Conservation (phyloP, 1,284 basidiomycete species). For the Ganoderma lucidum region DNA sequence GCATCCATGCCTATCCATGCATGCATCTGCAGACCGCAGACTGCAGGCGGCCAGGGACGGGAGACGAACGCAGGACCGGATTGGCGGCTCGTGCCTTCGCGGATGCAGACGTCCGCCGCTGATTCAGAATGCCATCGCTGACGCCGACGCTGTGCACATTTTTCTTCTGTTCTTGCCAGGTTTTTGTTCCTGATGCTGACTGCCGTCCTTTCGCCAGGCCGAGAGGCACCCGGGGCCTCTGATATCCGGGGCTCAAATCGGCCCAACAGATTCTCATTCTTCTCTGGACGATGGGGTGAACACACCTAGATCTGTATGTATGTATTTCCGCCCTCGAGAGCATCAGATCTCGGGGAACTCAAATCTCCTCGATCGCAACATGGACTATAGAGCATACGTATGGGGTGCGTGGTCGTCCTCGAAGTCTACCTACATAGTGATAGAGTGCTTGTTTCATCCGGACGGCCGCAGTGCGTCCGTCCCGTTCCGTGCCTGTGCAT, state of each 20-base stretch:
- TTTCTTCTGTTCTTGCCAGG: background rate
- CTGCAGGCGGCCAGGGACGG: constrained; percentile 8
- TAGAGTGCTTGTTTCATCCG: background rate
- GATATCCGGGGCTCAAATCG: background rate
- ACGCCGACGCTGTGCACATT: background rate
- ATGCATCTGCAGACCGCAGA: background rate
- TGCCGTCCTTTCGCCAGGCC: constrained; percentile 2
- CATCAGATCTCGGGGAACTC: background rate
- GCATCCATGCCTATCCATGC: background rate
- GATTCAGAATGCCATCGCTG: background rate
- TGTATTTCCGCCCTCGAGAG: background rate
- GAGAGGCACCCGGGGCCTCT: background rate
- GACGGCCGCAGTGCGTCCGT: background rate
- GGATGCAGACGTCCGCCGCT: background rate
- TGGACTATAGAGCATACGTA: background rate
- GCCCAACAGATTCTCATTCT: background rate
- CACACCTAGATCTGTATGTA: background rate
- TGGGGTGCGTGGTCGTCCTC: background rate
- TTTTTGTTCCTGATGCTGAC: constrained; percentile 1
- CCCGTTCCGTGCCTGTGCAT: background rate
- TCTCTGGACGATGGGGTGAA: background rate
- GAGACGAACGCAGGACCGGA: background rate
- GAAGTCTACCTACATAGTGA: background rate
- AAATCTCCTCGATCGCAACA: background rate
- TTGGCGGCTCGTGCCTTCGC: background rate